Evolutionary conservation across 192 early-diverging fungal species (phyloP).

Genomic region (Blastocladiella britannica): DNA sequence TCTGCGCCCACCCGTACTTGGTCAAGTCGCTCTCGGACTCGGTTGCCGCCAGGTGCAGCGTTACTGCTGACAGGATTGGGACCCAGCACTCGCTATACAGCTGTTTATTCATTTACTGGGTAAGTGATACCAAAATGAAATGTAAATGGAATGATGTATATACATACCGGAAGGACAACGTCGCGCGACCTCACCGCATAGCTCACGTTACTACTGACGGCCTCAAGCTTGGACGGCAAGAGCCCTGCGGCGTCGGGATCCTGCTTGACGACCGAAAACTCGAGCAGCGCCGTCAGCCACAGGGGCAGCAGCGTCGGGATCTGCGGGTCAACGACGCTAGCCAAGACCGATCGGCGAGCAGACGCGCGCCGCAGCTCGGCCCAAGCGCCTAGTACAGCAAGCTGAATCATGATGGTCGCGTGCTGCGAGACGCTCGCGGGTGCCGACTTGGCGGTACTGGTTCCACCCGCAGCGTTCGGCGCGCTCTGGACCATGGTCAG

Average conservation of each 20-base stretch:
- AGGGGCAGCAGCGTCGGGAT: conserved; percentile 1
- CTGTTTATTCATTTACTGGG: no score
- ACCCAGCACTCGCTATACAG: conserved; percentile 7
- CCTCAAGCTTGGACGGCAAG: conserved; percentile 27
- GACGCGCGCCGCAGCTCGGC: conserved; percentile 51
- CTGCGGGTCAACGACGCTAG: conserved; percentile 35
- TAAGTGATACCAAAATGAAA: no score
- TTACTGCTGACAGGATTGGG: background rate
- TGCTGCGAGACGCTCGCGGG: conserved; percentile 19
- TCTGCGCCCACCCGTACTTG: background rate
- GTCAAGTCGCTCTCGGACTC: conserved; percentile 2
- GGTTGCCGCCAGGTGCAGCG: conserved; percentile 1
- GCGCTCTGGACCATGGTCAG: conserved; percentile 36
- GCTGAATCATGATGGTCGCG: conserved; percentile 52
- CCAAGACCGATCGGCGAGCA: conserved; percentile 34
- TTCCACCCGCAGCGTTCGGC: conserved; percentile 29
- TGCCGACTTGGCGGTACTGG: no score
- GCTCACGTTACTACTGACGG: conserved; percentile 34
- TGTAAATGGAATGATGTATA: no score
- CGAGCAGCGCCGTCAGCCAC: background rate
- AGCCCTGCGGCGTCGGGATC: conserved; percentile 13
- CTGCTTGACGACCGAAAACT: conserved; percentile 2
- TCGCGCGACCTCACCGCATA: conserved; percentile 46
- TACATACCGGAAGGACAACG: conserved; percentile 18
- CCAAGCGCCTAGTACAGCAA: conserved; percentile 61